Evolutionary conservation across 441 rosid genomes (phyloP), one percentile per base, ranked within the genome.

Genomic region (California macrophylla): DNA sequence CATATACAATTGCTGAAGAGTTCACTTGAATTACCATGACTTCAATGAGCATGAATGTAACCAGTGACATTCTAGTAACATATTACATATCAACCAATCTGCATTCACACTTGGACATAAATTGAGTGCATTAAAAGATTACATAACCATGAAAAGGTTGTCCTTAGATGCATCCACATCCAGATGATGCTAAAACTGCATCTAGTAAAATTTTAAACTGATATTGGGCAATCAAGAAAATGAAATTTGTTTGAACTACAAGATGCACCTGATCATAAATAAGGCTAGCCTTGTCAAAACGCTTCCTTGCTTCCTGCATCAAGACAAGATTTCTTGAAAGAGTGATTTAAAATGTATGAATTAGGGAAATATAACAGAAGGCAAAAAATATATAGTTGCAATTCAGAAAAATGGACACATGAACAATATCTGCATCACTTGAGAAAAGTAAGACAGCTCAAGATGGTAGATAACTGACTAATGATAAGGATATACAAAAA

Each of bases 281-380:
- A 78, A 96, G 89, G 79, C 96, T 87, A 73, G 97, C 93, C 85
- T 93, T 96, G 84, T 96, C 99, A 85, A 96, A 95, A 64, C 86
- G 85, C 83, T 89, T 92, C 76, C 97, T 86, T 62, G 96, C 98
- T 91, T 96, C 99, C 97, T 96, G 90, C 82, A 77, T 50, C 42
- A 75, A 83, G 72, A 62, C 62, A 76, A 63, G 52, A 77, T 73
- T 68, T 70, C 74, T 79, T 71, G 79, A 77, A 47, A 62, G 25
- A 25, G 13, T 58, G n/a, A 58, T 26, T 24, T 23, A 58, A 58
- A 47, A 47, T 47, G 21, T 16, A 47, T 47, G 16, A 47, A 47
- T 47, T 15, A 16, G 20, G 2, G 7, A 23, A 9, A 45, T 1
- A 58, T 8, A 24, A 26, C 52, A 68, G 9, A 70, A 70, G 45